phyloP scores from a whole-genome alignment of 2,329 filamentous ascomycete species.

The Aspergillus sp. region DNA sequence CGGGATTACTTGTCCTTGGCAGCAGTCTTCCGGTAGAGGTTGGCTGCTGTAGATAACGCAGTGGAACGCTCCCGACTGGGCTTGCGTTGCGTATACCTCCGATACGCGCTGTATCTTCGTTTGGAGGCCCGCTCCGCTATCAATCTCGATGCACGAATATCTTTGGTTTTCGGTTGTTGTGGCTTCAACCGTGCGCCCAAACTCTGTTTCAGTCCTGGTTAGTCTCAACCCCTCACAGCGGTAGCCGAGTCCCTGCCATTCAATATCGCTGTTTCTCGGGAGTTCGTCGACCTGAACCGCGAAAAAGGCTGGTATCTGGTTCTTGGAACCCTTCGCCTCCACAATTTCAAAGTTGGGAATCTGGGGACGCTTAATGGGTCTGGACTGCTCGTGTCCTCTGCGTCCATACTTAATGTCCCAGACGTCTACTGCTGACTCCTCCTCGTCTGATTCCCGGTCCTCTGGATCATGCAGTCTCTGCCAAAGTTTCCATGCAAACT shows the following conservation, averaged over 20 bases:
- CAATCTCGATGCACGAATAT: conserved; percentile 35
- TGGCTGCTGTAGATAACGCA: conserved; percentile 38
- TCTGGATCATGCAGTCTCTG: conserved; percentile 31
- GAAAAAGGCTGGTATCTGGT: conserved; percentile 64
- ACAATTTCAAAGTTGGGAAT: conserved; percentile 30
- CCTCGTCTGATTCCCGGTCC: conserved; percentile 9
- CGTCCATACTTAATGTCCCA: conserved; percentile 58
- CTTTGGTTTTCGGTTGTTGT: conserved; percentile 23
- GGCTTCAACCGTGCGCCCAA: conserved; percentile 21
- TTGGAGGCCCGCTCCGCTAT: conserved; percentile 21
- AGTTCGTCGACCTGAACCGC: conserved; percentile 74
- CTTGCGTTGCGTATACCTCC: conserved; percentile 14
- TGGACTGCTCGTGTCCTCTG: conserved; percentile 47
- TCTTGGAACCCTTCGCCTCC: conserved; percentile 20
- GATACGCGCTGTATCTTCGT: conserved; percentile 25
- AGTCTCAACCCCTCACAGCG: conserved; percentile 33
- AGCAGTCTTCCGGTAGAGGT: conserved; percentile 20
- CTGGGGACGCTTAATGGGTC: conserved; percentile 21
- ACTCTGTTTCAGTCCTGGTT: conserved; percentile 13
- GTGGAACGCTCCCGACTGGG: conserved; percentile 22
- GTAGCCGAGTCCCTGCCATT: conserved; percentile 78
- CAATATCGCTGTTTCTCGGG: conserved; percentile 71
- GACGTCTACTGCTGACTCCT: conserved; percentile 47
- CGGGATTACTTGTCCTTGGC: conserved; percentile 41
- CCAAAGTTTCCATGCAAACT: conserved; percentile 48